These are phyloP conservation scores for Syzygium aromaticum DNA, from an alignment of 345 rosid species.

Conservation along the genomic window DNA sequence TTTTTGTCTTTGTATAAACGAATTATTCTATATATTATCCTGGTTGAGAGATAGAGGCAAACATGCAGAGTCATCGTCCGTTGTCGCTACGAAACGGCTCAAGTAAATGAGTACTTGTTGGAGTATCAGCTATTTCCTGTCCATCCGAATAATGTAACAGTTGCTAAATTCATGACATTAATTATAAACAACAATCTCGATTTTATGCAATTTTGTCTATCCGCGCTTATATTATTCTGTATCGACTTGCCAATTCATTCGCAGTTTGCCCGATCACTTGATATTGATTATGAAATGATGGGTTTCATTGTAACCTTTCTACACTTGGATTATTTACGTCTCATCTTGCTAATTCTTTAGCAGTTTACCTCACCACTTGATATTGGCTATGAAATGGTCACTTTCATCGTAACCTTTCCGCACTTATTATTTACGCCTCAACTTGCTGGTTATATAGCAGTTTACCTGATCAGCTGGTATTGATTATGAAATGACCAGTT, in stretches of 20 bases:
- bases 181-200: neutral
- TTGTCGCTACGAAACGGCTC: neutral
- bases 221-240: neutral
- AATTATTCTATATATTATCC: neutral
- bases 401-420: neutral
- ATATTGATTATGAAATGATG: neutral
- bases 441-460: too few relatives aligned
- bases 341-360: neutral
- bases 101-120: neutral
- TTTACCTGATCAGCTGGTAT: too few relatives aligned
- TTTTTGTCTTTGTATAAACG: neutral
- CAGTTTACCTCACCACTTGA: neutral
- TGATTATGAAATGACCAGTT: too few relatives aligned
- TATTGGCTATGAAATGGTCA: neutral
- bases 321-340: neutral
- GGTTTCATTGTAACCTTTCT: neutral
- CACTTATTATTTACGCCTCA: too few relatives aligned
- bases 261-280: neutral
- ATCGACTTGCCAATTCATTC: neutral
- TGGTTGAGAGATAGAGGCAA: neutral
- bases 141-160: neutral
- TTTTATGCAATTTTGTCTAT: neutral
- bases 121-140: neutral
- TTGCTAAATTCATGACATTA: neutral
- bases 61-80: neutral